These are phyloP conservation scores for Colletotrichum magnum DNA, from an alignment of 2,329 filamentous ascomycete genomes.

Conservation along the genomic window DNA sequence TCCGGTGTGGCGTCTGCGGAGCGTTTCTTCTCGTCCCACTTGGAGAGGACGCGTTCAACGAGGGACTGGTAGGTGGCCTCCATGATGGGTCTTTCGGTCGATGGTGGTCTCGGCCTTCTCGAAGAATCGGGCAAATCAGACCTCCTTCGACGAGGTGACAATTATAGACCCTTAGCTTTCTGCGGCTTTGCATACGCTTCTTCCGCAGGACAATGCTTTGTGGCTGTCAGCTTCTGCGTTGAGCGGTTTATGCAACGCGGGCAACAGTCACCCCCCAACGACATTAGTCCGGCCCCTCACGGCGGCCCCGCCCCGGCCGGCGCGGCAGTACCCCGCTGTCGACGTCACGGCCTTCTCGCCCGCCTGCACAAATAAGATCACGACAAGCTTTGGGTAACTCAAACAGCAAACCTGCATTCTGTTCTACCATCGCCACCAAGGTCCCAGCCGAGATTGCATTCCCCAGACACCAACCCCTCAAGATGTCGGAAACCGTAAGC, in stretches of 20 bases:
- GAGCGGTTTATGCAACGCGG: conserved; percentile 3
- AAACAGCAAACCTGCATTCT: neutral
- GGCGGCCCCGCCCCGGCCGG: conserved; percentile 31
- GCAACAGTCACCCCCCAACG: conserved; percentile 21
- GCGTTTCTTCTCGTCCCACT: conserved; percentile 43
- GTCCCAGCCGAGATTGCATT: neutral
- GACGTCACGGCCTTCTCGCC: conserved; percentile 24
- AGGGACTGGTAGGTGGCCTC: conserved; percentile 45
- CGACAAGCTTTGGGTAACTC: neutral
- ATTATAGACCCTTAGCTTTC: neutral
- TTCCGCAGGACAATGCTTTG: neutral
- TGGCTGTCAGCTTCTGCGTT: neutral
- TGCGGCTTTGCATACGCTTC: neutral
- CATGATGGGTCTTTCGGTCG: conserved; percentile 37
- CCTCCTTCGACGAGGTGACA: neutral
- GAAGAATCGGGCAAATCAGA: neutral
- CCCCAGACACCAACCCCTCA: neutral
- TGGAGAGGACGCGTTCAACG: conserved; percentile 41
- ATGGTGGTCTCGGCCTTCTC: neutral
- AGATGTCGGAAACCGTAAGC: conserved; percentile 28
- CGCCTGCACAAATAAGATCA: conserved; percentile 15
- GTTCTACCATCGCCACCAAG: neutral
- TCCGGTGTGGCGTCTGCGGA: neutral
- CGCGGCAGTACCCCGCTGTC: conserved; percentile 31
- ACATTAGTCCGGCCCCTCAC: conserved; percentile 25